Evolutionary conservation across 164 flowering plant species (phyloP).

Genomic region (Houttuynia cordata): DNA sequence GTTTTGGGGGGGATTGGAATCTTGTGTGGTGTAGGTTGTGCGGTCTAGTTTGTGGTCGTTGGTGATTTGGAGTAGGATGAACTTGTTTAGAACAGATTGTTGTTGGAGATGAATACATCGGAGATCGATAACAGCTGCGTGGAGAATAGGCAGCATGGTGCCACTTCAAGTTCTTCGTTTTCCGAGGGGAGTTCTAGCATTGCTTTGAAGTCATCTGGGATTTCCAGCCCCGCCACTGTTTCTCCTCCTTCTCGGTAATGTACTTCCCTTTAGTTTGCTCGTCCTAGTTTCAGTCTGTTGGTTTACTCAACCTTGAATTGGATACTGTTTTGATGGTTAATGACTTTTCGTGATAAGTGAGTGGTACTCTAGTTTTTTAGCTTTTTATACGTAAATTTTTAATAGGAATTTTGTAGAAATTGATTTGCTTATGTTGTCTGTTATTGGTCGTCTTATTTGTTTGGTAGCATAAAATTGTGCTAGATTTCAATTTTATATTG

Average conservation of each 20-base stretch:
- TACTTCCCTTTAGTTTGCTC: not conserved
- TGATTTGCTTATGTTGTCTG: too few relatives aligned
- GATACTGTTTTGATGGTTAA: too few relatives aligned
- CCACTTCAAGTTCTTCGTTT: conserved; percentile 65
- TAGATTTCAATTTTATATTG: not conserved
- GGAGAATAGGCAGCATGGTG: conserved; percentile 61
- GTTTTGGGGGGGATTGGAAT: too few relatives aligned
- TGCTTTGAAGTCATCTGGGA: conserved; percentile 45
- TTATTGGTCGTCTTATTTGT: not conserved
- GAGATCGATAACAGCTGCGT: conserved; percentile 44
- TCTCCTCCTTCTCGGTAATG: conserved; percentile 64
- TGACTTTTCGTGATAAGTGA: too few relatives aligned
- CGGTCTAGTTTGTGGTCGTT: conserved; percentile 2
- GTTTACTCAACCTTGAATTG: too few relatives aligned
- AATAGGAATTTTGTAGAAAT: too few relatives aligned
- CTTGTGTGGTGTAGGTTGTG: not conserved
- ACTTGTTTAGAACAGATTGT: conserved; percentile 20
- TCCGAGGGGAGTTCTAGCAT: conserved; percentile 58
- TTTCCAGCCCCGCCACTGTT: conserved; percentile 32
- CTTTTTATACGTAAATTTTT: too few relatives aligned
- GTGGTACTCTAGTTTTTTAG: too few relatives aligned
- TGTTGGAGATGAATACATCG: conserved; percentile 29
- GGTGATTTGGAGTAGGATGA: conserved; percentile 11
- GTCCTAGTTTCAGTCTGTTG: not conserved
- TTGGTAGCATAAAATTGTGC: not conserved